Conservation (phyloP, 257 asterid species). For the Echium plantagineum region DNA sequence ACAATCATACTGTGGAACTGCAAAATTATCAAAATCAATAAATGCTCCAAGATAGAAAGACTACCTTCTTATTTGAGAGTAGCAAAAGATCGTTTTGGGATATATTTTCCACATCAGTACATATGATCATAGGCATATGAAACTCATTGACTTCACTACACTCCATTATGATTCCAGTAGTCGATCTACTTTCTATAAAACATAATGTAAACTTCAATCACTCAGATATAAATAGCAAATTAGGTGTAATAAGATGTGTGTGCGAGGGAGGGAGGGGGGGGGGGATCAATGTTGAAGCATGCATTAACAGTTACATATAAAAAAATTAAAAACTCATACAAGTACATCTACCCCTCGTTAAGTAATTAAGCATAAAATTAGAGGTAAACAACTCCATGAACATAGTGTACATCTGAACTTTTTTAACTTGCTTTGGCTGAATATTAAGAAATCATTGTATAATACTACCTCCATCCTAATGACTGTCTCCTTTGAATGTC, state of each 20-base stretch:
- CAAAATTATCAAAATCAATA: not conserved
- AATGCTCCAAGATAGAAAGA: not conserved
- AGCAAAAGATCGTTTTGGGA: constrained; percentile 69
- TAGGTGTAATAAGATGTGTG: not conserved
- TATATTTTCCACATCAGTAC: constrained; percentile 26
- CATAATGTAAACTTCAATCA: constrained; percentile 6
- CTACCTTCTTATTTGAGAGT: constrained; percentile 58
- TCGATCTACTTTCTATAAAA: constrained; percentile 45
- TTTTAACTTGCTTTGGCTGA: too few relatives aligned
- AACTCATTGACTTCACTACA: constrained; percentile 68
- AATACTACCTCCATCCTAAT: too few relatives aligned
- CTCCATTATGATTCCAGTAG: constrained; percentile 33
- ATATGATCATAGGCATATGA: constrained; percentile 47
- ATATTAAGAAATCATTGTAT: not conserved
- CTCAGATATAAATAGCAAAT: constrained; percentile 2
- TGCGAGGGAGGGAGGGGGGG: too few relatives aligned
- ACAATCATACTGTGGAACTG: not conserved
- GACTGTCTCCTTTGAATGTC: too few relatives aligned
- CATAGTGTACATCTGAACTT: not conserved
- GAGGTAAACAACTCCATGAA: not conserved
- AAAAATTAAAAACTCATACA: too few relatives aligned
- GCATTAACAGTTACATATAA: too few relatives aligned
- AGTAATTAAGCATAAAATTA: not conserved
- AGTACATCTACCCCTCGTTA: too few relatives aligned
- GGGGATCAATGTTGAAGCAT: too few relatives aligned